Evolutionary conservation across 768 basidiomycete genomes (phyloP).

Genomic region (Kwoniella heveanensis): DNA sequence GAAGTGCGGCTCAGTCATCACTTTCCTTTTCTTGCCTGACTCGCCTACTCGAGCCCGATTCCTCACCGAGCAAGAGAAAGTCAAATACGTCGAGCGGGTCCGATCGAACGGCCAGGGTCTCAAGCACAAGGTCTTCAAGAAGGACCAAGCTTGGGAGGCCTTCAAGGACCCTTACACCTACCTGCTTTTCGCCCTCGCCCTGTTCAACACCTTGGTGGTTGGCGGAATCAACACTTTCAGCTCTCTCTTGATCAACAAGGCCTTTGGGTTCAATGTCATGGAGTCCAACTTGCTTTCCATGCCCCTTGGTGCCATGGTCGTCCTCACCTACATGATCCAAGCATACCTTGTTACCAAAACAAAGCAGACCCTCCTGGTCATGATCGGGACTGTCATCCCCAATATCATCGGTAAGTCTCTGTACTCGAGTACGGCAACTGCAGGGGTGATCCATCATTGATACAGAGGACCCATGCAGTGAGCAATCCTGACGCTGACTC

Average conservation of each 20-base stretch:
- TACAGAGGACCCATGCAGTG: no score
- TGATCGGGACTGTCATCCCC: conserved; percentile 60
- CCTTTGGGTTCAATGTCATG: conserved; percentile 52
- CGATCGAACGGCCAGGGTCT: conserved; percentile 64
- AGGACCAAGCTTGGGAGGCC: conserved; percentile 58
- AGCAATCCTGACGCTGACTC: no score
- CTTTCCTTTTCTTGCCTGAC: conserved; percentile 32
- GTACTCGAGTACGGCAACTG: no score
- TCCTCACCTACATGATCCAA: conserved; percentile 24
- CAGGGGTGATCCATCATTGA: no score
- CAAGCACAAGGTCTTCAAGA: conserved; percentile 62
- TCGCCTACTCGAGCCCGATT: conserved; percentile 29
- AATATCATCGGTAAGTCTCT: conserved; percentile 52
- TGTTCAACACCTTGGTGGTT: conserved; percentile 56
- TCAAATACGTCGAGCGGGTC: conserved; percentile 35
- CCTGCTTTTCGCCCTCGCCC: conserved; percentile 59
- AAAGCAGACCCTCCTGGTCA: conserved; percentile 59
- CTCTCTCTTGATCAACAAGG: conserved; percentile 32
- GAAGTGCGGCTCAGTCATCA: conserved; percentile 16
- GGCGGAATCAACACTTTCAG: conserved; percentile 41
- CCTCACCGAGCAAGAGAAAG: conserved; percentile 57
- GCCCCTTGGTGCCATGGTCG: conserved; percentile 19
- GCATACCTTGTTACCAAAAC: conserved; percentile 53
- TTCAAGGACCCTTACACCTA: conserved; percentile 60
- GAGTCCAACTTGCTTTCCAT: conserved; percentile 50